These are phyloP conservation scores for Chalara sp. DNA, from an alignment of 2,329 filamentous ascomycete genomes.

Conservation along the genomic window DNA sequence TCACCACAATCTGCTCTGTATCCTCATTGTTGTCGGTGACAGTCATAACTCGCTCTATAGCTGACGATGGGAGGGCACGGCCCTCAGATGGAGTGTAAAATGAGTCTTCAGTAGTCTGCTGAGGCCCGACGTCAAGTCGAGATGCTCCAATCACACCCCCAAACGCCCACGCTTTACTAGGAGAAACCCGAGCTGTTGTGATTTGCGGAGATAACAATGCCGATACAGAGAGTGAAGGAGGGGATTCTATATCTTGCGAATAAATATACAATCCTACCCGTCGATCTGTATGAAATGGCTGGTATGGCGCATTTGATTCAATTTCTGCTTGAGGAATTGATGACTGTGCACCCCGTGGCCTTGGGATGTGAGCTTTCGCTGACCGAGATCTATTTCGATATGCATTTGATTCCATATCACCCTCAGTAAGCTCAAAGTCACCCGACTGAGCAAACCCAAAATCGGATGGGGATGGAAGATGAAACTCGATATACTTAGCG, in stretches of 20 bases:
- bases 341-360: slow-evolving; percentile 42
- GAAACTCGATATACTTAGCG: slow-evolving; percentile 46
- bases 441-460: slow-evolving; percentile 41
- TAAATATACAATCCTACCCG: slow-evolving; percentile 75
- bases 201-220: slow-evolving; percentile 16
- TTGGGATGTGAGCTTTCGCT: slow-evolving; percentile 30
- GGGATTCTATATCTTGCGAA: slow-evolving; percentile 14
- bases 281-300: slow-evolving; percentile 89
- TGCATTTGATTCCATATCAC: slow-evolving; percentile 14
- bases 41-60: slow-evolving; percentile 56
- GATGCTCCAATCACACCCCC: slow-evolving; percentile 45
- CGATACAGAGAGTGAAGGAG: slow-evolving; percentile 20
- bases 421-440: slow-evolving; percentile 23
- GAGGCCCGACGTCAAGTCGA: slow-evolving; percentile 47
- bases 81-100: slow-evolving; percentile 40
- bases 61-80: slow-evolving; percentile 53
- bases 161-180: slow-evolving; percentile 49
- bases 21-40: slow-evolving; percentile 44
- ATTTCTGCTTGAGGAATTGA: slow-evolving; percentile 77
- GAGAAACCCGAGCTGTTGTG: neutral
- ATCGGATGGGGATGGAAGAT: slow-evolving; percentile 56
- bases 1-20: slow-evolving; percentile 72
- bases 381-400: slow-evolving; percentile 31
- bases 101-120: slow-evolving; percentile 43
- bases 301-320: slow-evolving; percentile 91